phyloP scores from a whole-genome alignment of 148 eudicot genomes.

The Selenicereus undatus region DNA sequence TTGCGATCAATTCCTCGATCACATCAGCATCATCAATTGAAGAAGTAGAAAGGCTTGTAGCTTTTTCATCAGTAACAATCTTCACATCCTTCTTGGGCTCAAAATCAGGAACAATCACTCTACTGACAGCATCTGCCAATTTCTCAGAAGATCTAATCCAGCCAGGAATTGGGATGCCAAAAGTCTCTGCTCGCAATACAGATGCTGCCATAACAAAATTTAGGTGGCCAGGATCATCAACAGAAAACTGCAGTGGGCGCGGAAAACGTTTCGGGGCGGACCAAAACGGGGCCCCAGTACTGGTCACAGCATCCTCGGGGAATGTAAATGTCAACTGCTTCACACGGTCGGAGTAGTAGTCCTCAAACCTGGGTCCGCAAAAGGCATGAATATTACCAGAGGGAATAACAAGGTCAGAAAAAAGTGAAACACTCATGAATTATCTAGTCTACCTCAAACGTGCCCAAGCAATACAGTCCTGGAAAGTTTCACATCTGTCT shows the following conservation, averaged over 20 bases:
- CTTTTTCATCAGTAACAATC: slow-evolving; percentile 74
- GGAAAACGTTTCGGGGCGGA: slow-evolving; percentile 84
- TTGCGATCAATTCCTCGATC: slow-evolving; percentile 43
- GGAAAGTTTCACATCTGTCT: slow-evolving; percentile 59
- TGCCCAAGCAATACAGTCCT: slow-evolving; percentile 75
- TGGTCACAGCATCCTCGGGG: slow-evolving; percentile 67
- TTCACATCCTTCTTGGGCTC: slow-evolving; percentile 57
- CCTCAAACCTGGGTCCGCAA: slow-evolving; percentile 54
- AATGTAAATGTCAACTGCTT: slow-evolving; percentile 70
- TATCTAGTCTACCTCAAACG: slow-evolving; percentile 42
- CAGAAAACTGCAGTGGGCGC: slow-evolving; percentile 57
- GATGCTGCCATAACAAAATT: slow-evolving; percentile 49
- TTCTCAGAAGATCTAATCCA: slow-evolving; percentile 46
- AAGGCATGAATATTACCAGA: background rate
- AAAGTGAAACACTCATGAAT: background rate
- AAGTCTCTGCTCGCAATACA: slow-evolving; percentile 58
- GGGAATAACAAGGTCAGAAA: background rate
- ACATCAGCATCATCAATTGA: slow-evolving; percentile 66
- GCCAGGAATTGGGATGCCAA: slow-evolving; percentile 62
- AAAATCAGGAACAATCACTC: slow-evolving; percentile 66
- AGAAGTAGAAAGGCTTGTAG: slow-evolving; percentile 48
- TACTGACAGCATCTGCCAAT: slow-evolving; percentile 46
- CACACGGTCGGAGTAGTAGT: slow-evolving; percentile 63
- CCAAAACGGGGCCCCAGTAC: slow-evolving; percentile 68
- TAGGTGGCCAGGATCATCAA: slow-evolving; percentile 47